These are phyloP conservation scores for Tetrapisispora fleetii DNA, from an alignment of 805 yeast genomes.

Conservation along the genomic window DNA sequence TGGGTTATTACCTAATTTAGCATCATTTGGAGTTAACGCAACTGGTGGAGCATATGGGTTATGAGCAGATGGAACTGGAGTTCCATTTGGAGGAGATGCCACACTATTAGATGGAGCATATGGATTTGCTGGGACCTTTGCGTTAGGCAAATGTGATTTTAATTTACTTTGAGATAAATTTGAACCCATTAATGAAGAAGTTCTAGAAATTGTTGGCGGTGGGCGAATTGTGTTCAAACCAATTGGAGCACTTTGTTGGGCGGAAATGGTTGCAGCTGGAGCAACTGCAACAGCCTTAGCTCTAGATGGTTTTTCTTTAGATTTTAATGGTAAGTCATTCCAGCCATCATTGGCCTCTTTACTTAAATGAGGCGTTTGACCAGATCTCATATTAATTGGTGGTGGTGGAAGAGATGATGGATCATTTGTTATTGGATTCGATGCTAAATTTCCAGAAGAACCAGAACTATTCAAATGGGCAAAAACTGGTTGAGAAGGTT, in stretches of 20 bases:
- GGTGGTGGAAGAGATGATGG: conserved; percentile 19
- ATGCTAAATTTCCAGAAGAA: background rate
- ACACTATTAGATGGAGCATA: conserved; percentile 9
- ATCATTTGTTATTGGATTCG: background rate
- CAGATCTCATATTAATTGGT: conserved; percentile 30
- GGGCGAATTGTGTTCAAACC: conserved; percentile 7
- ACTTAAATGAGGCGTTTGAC: conserved; percentile 29
- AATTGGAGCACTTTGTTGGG: conserved; percentile 5
- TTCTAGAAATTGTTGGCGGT: conserved; percentile 26
- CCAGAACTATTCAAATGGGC: conserved; percentile 2
- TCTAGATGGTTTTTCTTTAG: conserved; percentile 24
- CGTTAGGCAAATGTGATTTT: background rate
- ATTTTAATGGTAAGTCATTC: conserved; percentile 29
- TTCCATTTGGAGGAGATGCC: conserved; percentile 1
- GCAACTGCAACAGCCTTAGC: conserved; percentile 33
- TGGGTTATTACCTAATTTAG: conserved; percentile 14
- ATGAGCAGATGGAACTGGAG: conserved; percentile 17
- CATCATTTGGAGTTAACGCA: conserved; percentile 19
- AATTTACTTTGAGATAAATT: background rate
- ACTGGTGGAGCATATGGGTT: conserved; percentile 34
- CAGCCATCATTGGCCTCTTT: conserved; percentile 31
- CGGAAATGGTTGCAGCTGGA: conserved; percentile 9
- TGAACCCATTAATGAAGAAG: conserved; percentile 10
- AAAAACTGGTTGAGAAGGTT: conserved; percentile 4
- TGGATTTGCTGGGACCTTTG: conserved; percentile 7